Evolutionary conservation across 2,329 filamentous ascomycete genomes (phyloP), one percentile per base, ranked within the genome.

Genomic region (Aspergillus neoniger): DNA sequence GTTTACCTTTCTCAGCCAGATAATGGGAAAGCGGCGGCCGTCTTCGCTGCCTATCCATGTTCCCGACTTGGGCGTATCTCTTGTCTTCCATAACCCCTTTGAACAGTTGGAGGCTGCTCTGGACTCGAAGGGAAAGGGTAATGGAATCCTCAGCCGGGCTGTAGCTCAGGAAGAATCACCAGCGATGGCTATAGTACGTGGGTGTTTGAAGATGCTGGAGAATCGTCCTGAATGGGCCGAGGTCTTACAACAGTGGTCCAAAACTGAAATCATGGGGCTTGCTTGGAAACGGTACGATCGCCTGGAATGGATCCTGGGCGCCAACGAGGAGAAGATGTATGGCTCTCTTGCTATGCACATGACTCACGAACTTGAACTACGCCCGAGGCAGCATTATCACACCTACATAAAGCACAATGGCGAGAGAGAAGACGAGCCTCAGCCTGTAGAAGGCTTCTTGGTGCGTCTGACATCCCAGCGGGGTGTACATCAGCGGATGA

Each of bases 221-320:
- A 77, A 82, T 23, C 79, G 82, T 36, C 76, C 81, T 0, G 85
- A 88, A 67, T 89, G 86, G 85, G 74, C 79, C 6, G 81, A 86
- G 51, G 80, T 89, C 2, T 69, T 89, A 12, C 79, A 83, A 38
- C 71, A 78, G n/a, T 89, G 87, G 87, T 78, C 81, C 4, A 80
- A 80, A 54, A 76, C 81, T 21, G 82, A 85, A 60, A 83, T 83
- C 25, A 85, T 89, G 70, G 87, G 87, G 3, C 79, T 90, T 51
- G 87, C 86, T 3, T 90, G 87, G 87, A 88, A 87, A 72, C 80
- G 87, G 49, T 90, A 89, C 68, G 87, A 90, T 67, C 81, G 87
- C 23, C 76, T 90, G 15, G 87, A 90, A 73, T 90, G 87, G 87
- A 79, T 90, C 4, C 82, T 88, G 71, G 87, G 87, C 15, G 78